A percentile compares a stretch with the other conserved stretches of the same genome.
Evolutionary conservation across 2,329 filamentous ascomycete species (phyloP).

Genomic region (Massarina eburnea): DNA sequence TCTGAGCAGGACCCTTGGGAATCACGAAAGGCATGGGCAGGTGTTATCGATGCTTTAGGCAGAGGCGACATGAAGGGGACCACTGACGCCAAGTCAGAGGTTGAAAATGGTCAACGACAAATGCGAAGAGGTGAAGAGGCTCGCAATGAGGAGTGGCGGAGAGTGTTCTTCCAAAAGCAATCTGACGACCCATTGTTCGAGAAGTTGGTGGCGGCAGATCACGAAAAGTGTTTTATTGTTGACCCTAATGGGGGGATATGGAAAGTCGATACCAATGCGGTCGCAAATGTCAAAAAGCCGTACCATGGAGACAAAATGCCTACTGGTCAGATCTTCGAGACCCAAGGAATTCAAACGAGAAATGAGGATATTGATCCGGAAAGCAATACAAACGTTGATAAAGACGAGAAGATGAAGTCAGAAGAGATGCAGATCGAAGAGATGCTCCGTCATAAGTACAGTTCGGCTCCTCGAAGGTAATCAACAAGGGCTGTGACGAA

Average conservation of each 20-base stretch:
- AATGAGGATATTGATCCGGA: background rate
- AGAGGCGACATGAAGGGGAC: slow-evolving; percentile 46
- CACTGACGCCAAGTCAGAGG: slow-evolving; percentile 30
- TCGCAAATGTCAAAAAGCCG: slow-evolving; percentile 24
- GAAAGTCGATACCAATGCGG: slow-evolving; percentile 31
- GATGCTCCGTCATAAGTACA: slow-evolving; percentile 15
- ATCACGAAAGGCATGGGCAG: slow-evolving; percentile 47
- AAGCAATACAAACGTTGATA: background rate
- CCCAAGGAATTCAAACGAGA: slow-evolving; percentile 1
- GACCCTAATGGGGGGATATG: slow-evolving; percentile 32
- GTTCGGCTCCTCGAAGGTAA: background rate
- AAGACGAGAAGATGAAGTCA: background rate
- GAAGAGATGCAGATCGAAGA: slow-evolving; percentile 13
- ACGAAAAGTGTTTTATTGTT: slow-evolving; percentile 21
- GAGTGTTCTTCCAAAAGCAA: slow-evolving; percentile 45
- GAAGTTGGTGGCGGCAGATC: slow-evolving; percentile 19
- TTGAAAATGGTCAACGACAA: slow-evolving; percentile 45
- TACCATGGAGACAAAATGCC: slow-evolving; percentile 34
- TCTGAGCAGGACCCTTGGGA: slow-evolving; percentile 50
- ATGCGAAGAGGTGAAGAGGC: slow-evolving; percentile 45
- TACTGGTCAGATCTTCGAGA: slow-evolving; percentile 17
- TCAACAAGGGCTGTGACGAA: background rate
- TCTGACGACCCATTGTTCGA: slow-evolving; percentile 29
- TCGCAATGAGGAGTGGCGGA: slow-evolving; percentile 41
- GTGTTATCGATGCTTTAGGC: slow-evolving; percentile 43